A percentile compares a stretch with the other conserved stretches of the same genome.
These are phyloP conservation scores for Trametes polyzona DNA, from an alignment of 1,284 basidiomycete species.

Conservation along the genomic window DNA sequence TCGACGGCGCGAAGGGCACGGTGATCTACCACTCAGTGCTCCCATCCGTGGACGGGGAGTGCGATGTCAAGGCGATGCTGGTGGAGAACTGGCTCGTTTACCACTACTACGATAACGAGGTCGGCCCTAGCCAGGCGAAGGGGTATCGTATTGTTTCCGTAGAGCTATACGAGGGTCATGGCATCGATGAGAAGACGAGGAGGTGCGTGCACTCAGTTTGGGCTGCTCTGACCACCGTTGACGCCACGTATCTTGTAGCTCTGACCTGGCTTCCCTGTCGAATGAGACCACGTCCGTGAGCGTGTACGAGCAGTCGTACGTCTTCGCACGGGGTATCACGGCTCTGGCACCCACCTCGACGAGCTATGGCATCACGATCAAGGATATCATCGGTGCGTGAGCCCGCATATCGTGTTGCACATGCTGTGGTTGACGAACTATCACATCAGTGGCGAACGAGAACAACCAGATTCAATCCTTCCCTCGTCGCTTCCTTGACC, in stretches of 20 bases:
- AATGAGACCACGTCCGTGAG: constrained; percentile 54
- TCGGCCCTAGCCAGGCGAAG: constrained; percentile 57
- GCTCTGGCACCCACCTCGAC: constrained; percentile 79
- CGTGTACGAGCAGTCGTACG: constrained; percentile 73
- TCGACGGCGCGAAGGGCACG: constrained; percentile 82
- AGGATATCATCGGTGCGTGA: constrained; percentile 80
- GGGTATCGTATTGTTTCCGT: constrained; percentile 78
- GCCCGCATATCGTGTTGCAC: not conserved
- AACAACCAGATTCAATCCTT: constrained; percentile 79
- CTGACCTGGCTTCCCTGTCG: constrained; percentile 74
- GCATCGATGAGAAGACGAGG: constrained; percentile 64
- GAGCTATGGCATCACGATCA: constrained; percentile 86
- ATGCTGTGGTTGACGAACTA: not conserved
- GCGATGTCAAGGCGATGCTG: constrained; percentile 71
- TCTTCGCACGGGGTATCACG: constrained; percentile 70
- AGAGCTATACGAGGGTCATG: constrained; percentile 84
- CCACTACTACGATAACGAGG: constrained; percentile 72
- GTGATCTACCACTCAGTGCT: constrained; percentile 69
- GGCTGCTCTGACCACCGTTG: constrained; percentile 4
- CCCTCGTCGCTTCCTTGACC: constrained; percentile 79
- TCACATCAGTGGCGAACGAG: constrained; percentile 69
- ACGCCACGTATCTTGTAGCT: constrained; percentile 45
- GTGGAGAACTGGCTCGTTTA: constrained; percentile 96
- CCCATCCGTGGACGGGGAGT: constrained; percentile 49
- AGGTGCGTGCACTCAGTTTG: constrained; percentile 54